Percentiles rank a stretch among this genome's conserved stretches.
Conservation (phyloP, 2,329 filamentous ascomycete species). For the Pyricularia pennisetigena region DNA sequence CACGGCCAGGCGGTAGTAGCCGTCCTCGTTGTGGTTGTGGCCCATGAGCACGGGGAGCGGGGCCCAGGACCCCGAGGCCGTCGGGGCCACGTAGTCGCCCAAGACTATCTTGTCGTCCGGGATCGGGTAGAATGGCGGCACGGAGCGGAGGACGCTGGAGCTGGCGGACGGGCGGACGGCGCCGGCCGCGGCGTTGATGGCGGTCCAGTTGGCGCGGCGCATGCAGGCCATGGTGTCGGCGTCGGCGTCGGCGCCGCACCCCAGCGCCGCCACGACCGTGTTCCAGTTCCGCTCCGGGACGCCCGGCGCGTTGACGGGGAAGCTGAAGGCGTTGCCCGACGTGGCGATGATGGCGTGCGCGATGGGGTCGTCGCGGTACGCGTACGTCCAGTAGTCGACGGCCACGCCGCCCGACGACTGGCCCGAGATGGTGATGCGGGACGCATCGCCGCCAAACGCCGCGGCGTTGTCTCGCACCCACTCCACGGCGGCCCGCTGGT, state of each 20-base stretch:
- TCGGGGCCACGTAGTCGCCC: neutral
- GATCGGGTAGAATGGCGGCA: slow-evolving; percentile 15
- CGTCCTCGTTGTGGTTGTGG: slow-evolving; percentile 22
- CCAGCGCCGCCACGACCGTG: slow-evolving; percentile 24
- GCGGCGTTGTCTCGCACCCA: slow-evolving; percentile 37
- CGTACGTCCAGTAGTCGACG: slow-evolving; percentile 31
- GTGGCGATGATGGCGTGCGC: slow-evolving; percentile 29
- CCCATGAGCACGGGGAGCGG: slow-evolving; percentile 20
- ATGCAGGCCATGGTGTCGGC: slow-evolving; percentile 25
- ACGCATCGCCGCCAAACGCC: slow-evolving; percentile 33
- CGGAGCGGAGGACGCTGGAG: slow-evolving; percentile 18
- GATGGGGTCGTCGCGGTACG: slow-evolving; percentile 34
- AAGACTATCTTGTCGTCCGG: slow-evolving; percentile 13
- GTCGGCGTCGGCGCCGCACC: slow-evolving; percentile 19
- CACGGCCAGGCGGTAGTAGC: slow-evolving; percentile 15
- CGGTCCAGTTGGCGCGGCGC: slow-evolving; percentile 21
- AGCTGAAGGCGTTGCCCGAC: slow-evolving; percentile 28
- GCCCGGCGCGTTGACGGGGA: slow-evolving; percentile 8
- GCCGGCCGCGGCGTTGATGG: slow-evolving; percentile 25
- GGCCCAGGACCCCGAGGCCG: slow-evolving; percentile 14
- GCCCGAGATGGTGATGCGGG: slow-evolving; percentile 29
- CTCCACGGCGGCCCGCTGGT: slow-evolving; percentile 39
- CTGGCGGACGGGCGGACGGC: slow-evolving; percentile 19
- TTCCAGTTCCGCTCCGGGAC: slow-evolving; percentile 30
- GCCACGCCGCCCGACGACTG: slow-evolving; percentile 32